These are phyloP conservation scores for Delphinella strobiligena DNA, from an alignment of 2,329 filamentous ascomycete species.

Conservation along the genomic window DNA sequence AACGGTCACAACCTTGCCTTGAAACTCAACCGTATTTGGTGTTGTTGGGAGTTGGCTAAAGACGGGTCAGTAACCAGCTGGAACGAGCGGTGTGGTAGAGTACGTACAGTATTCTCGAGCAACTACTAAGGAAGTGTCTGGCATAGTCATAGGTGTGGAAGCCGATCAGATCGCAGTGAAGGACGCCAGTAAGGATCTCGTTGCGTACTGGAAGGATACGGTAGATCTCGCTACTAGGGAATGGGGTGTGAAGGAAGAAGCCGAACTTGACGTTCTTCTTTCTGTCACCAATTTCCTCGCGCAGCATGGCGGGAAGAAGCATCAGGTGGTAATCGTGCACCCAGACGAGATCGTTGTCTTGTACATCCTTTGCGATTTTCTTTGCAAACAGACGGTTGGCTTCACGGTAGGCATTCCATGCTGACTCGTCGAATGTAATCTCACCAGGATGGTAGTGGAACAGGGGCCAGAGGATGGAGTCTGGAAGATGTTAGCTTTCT, in stretches of 20 bases:
- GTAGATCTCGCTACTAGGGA: slow-evolving; percentile 94
- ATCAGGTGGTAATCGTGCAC: slow-evolving; percentile 98
- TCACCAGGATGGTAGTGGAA: slow-evolving; percentile 98
- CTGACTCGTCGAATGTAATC: slow-evolving; percentile 92
- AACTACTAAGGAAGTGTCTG: slow-evolving; percentile 92
- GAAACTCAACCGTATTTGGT: slow-evolving; percentile 85
- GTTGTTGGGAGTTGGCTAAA: slow-evolving; percentile 58
- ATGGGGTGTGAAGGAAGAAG: slow-evolving; percentile 96
- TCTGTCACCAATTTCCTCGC: slow-evolving; percentile 59
- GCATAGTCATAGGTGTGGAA: slow-evolving; percentile 99
- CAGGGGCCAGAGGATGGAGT: slow-evolving; percentile 95
- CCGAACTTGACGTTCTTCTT: slow-evolving; percentile 86
- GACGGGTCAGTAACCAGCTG: neutral
- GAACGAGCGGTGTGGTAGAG: slow-evolving; percentile 6
- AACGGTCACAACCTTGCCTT: slow-evolving; percentile 77
- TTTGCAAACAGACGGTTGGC: slow-evolving; percentile 89
- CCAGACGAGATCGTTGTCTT: slow-evolving; percentile 93
- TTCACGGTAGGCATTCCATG: slow-evolving; percentile 86
- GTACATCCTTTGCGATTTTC: slow-evolving; percentile 72
- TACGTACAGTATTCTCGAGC: slow-evolving; percentile 75
- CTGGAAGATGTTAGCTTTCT: slow-evolving; percentile 30
- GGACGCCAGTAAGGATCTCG: slow-evolving; percentile 71
- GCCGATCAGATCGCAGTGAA: slow-evolving; percentile 89
- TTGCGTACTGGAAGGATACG: slow-evolving; percentile 88
- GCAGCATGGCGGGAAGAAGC: slow-evolving; percentile 90